A percentile compares a stretch with the other conserved stretches of the same genome.
phyloP scores from a whole-genome alignment of 1,284 basidiomycete species.

The Trametes hirsuta region DNA sequence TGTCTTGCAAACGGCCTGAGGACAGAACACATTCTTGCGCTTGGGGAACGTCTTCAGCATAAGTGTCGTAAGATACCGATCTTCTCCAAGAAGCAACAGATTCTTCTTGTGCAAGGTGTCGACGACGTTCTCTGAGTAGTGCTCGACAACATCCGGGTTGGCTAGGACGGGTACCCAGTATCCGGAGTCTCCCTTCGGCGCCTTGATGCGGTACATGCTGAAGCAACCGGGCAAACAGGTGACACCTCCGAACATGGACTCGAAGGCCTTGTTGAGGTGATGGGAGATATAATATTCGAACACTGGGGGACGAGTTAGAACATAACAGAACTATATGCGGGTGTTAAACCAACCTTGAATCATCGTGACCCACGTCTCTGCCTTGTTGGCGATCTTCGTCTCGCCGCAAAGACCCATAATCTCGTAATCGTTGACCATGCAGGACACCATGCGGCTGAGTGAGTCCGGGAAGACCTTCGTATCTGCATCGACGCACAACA shows the following conservation, averaged over 20 bases:
- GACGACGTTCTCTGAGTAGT: constrained; percentile 98
- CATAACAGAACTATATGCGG: too few relatives aligned
- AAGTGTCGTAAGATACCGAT: constrained; percentile 96
- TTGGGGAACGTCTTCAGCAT: constrained; percentile 99
- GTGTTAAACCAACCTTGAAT: constrained; percentile 80
- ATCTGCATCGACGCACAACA: constrained; percentile 98
- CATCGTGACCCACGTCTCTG: constrained; percentile 97
- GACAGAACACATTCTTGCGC: constrained; percentile 99
- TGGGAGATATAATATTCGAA: constrained; percentile 99
- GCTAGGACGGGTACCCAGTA: constrained; percentile 99
- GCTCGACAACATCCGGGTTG: constrained; percentile 96
- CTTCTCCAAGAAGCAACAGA: constrained; percentile 94
- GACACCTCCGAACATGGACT: constrained; percentile 99
- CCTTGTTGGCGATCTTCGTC: constrained; percentile 99
- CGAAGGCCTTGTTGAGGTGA: constrained; percentile 98
- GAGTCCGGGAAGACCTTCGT: constrained; percentile 98
- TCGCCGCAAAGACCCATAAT: constrained; percentile 99
- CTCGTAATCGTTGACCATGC: constrained; percentile 94
- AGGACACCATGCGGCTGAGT: constrained; percentile 88
- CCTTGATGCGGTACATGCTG: constrained; percentile 99
- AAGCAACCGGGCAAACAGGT: constrained; percentile 99
- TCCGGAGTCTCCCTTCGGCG: constrained; percentile 88
- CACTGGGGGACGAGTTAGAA: constrained; percentile 51
- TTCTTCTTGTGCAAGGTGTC: constrained; percentile 99
- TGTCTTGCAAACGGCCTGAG: constrained; percentile 98